phyloP scores from a whole-genome alignment of 768 basidiomycete species.

The Suillus placidus region DNA sequence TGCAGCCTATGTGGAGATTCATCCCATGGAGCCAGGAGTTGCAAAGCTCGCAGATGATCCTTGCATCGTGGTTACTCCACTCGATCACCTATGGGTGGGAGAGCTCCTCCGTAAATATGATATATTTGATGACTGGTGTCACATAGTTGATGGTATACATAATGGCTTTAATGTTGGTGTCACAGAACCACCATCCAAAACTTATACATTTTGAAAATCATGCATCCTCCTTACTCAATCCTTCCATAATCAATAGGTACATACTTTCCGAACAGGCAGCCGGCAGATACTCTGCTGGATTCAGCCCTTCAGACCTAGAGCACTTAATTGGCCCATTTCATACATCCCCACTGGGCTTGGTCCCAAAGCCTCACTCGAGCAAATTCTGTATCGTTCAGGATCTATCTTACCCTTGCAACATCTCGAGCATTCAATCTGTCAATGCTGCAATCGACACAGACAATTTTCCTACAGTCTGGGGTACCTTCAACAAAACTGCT shows the following conservation, averaged over 20 bases:
- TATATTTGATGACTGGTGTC: slow-evolving; percentile 27
- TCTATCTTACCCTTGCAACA: slow-evolving; percentile 19
- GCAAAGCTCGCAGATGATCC: slow-evolving; percentile 32
- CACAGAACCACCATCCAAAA: too few species aligned
- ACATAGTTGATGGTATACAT: slow-evolving; percentile 35
- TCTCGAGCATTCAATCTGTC: slow-evolving; percentile 14
- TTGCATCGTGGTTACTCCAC: slow-evolving; percentile 34
- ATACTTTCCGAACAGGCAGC: too few species aligned
- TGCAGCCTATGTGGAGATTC: slow-evolving; percentile 34
- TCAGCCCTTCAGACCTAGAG: slow-evolving; percentile 29
- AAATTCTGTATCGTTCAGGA: slow-evolving; percentile 40
- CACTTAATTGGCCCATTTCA: slow-evolving; percentile 42
- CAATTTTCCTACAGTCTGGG: slow-evolving; percentile 25
- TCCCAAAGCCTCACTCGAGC: slow-evolving; percentile 39
- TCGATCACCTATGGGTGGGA: slow-evolving; percentile 26
- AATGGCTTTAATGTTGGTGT: slow-evolving; percentile 36
- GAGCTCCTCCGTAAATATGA: slow-evolving; percentile 16
- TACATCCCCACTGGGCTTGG: slow-evolving; percentile 42
- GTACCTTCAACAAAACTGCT: slow-evolving; percentile 26
- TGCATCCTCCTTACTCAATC: too few species aligned
- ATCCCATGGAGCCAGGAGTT: slow-evolving; percentile 35
- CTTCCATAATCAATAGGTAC: too few species aligned
- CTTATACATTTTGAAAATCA: too few species aligned
- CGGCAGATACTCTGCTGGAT: slow-evolving; percentile 34
- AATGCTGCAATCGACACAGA: slow-evolving; percentile 34